A percentile compares a stretch with the other conserved stretches of the same genome.
Conservation (phyloP, 495 filamentous ascomycete genomes). For the Xylaria nigripes region DNA sequence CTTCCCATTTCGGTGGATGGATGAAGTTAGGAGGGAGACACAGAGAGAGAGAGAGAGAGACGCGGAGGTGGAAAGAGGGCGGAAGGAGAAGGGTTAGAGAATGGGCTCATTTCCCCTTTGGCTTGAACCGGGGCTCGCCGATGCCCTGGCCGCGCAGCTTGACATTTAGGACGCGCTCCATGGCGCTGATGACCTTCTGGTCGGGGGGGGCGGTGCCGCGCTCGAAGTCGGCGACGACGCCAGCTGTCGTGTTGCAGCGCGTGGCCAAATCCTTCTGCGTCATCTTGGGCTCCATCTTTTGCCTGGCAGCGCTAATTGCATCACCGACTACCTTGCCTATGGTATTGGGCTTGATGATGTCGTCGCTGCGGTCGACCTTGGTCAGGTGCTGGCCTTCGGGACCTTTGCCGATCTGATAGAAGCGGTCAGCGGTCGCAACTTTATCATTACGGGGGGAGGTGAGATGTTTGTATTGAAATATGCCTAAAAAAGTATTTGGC, state of each 20-base stretch:
- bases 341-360: slow-evolving; percentile 93
- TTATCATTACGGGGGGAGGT: no score
- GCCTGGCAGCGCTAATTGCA: slow-evolving; percentile 67
- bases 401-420: slow-evolving; percentile 20
- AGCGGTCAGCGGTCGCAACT: background rate
- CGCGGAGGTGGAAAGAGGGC: background rate
- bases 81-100: background rate
- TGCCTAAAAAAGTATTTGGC: background rate
- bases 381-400: slow-evolving; percentile 89
- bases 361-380: slow-evolving; percentile 96
- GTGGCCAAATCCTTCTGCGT: slow-evolving; percentile 94
- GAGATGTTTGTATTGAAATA: background rate
- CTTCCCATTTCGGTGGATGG: background rate
- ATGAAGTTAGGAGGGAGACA: background rate
- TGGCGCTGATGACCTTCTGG: slow-evolving; percentile 69
- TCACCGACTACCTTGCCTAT: slow-evolving; percentile 71
- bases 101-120: slow-evolving; percentile 45
- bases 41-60: background rate
- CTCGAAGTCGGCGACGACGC: slow-evolving; percentile 79
- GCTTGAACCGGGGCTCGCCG: slow-evolving; percentile 64
- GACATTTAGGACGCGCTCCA: slow-evolving; percentile 81
- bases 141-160: slow-evolving; percentile 75
- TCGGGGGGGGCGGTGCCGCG: slow-evolving; percentile 70
- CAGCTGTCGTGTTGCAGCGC: slow-evolving; percentile 81
- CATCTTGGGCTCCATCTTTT: slow-evolving; percentile 73